Evolutionary conservation across 106 monocot species (phyloP).

Genomic region (Triglochin maritima): DNA sequence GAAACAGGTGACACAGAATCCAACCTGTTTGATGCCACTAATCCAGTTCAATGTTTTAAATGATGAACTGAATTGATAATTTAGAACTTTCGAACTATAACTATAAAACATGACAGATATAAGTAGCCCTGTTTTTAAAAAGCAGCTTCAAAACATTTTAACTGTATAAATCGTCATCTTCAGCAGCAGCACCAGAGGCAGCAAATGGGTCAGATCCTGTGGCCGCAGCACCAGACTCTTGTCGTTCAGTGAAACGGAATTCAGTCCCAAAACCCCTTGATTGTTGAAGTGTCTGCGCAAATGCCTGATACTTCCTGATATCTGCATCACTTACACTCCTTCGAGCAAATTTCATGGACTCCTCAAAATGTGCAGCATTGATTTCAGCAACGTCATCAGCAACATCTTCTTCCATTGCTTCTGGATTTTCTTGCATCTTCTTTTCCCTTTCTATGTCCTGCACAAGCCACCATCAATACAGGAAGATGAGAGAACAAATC

Average conservation of each 20-base stretch:
- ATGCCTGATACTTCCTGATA: constrained; percentile 22
- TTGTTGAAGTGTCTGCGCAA: constrained; percentile 23
- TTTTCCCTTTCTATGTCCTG: constrained; percentile 23
- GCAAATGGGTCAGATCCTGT: constrained; percentile 7
- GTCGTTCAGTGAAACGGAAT: constrained; percentile 11
- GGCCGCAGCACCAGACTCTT: constrained; percentile 6
- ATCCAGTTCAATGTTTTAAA: too few relatives aligned
- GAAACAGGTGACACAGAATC: too few relatives aligned
- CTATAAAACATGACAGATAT: too few relatives aligned
- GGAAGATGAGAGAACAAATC: not conserved
- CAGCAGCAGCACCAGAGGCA: constrained; percentile 4
- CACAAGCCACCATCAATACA: not conserved
- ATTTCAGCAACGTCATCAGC: constrained; percentile 16
- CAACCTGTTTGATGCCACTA: too few relatives aligned
- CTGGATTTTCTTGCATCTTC: constrained; percentile 18
- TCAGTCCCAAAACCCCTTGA: constrained; percentile 21
- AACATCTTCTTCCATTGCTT: constrained; percentile 25
- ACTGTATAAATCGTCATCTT: constrained; percentile 23
- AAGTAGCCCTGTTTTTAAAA: too few relatives aligned
- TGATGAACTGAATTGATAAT: too few relatives aligned
- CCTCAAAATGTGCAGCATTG: constrained; percentile 24
- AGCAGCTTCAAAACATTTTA: not conserved
- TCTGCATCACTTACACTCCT: constrained; percentile 27
- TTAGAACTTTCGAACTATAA: too few relatives aligned
- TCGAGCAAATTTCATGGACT: constrained; percentile 25